Evolutionary conservation across 345 rosid genomes (phyloP), one percentile per base, ranked within the genome.

Genomic region (Luvunga scandens): DNA sequence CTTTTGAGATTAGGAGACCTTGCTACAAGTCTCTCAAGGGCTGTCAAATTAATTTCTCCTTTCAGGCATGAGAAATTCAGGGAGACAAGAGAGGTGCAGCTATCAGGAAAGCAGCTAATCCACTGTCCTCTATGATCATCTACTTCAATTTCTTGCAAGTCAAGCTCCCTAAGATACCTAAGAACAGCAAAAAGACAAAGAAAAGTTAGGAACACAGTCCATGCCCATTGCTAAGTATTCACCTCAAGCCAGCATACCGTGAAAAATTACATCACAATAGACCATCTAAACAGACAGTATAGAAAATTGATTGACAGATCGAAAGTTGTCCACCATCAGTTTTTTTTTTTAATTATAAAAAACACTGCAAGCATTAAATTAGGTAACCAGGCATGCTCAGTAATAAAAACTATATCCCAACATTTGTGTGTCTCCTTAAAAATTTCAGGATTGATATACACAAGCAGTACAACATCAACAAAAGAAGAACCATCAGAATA

Each of bases 91-190:
- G 93, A 88, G 1, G 97, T 96, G 69, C 82, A 85, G 79, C 84
- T 86, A 31, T 96, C 98, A 13, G 94, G 97, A 71, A 96, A 94
- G 88, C 93, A 87, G 82, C 91, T 94, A 10, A 96, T 87, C 99
- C 99, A 96, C 77, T 94, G 97, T 72, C 97, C 96, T 82, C 95
- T 86, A 34, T 88, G 90, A 87, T 96, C 99, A 82, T 96, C 99
- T 25, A 96, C 84, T 79, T 96, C 99, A 81, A 92, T 94, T 85
- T 96, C 99, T 85, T 96, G 99, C 86, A 94, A 85, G 80, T 96
- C 99, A 81, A 96, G 91, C 94, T 96, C 99, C 81, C 86, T 88
- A 77, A 96, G 95, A 76, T 39, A 76, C 89, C 99, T 96, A 83
- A 53, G 21, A 33, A 72, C 76, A 42, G 27, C 72, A 82, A 42